Conservation (phyloP, 768 basidiomycete genomes). For the Trametes punicea region DNA sequence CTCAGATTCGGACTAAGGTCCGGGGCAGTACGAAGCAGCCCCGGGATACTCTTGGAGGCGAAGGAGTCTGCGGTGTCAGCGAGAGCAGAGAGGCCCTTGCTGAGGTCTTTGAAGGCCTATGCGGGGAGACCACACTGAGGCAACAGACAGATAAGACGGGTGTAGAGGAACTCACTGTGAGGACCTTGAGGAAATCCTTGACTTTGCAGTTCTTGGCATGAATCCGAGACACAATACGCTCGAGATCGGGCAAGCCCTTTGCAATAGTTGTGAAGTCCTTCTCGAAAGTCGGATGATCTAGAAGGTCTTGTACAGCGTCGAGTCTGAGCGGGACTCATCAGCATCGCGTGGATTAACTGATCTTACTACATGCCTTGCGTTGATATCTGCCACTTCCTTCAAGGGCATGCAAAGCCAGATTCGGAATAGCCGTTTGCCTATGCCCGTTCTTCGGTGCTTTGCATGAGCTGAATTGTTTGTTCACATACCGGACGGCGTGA, state of each 20-base stretch:
- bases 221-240: conserved; percentile 91
- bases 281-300: conserved; percentile 76
- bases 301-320: conserved; percentile 91
- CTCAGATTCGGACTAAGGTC: conserved; percentile 71
- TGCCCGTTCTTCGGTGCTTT: background rate
- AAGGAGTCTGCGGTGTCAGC: conserved; percentile 68
- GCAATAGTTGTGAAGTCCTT: conserved; percentile 69
- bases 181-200: conserved; percentile 82
- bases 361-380: conserved; percentile 57
- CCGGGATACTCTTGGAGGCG: conserved; percentile 69
- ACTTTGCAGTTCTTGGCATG: conserved; percentile 90
- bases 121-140: background rate
- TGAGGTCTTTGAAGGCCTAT: conserved; percentile 75
- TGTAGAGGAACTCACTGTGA: conserved; percentile 45
- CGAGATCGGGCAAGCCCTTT: conserved; percentile 85
- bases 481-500: conserved; percentile 83
- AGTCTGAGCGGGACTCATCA: conserved; percentile 47
- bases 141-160: background rate
- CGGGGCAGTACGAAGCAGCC: conserved; percentile 76
- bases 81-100: conserved; percentile 59
- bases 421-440: conserved; percentile 92
- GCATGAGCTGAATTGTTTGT: background rate
- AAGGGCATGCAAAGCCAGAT: conserved; percentile 96
- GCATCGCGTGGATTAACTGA: background rate
- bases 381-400: conserved; percentile 78